Evolutionary conservation across 176 grass and related monocot genomes (phyloP).

Genomic region (Rhynchospora breviuscula): DNA sequence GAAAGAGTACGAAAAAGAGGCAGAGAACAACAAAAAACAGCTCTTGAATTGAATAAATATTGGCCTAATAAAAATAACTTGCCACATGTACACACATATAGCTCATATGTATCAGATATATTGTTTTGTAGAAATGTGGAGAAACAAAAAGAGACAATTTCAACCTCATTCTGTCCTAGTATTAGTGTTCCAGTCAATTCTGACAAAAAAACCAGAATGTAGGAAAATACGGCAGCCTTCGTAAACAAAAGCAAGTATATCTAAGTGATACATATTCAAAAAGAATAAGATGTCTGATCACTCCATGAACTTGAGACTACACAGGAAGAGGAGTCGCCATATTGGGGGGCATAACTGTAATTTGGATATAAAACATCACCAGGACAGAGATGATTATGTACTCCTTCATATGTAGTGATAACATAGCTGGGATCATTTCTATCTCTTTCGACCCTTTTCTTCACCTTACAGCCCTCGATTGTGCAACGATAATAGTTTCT

Average conservation of each 20-base stretch:
- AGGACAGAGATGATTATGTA: conserved; percentile 71
- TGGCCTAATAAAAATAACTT: too few species aligned
- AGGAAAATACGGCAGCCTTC: not conserved
- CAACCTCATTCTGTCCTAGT: not conserved
- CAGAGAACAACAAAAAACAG: too few species aligned
- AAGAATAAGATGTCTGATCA: not conserved
- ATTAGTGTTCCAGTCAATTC: not conserved
- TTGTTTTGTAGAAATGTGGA: not conserved
- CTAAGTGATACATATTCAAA: not conserved
- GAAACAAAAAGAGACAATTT: not conserved
- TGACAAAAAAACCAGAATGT: not conserved
- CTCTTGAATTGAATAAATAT: too few species aligned
- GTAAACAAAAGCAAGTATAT: not conserved
- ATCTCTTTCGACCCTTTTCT: conserved; percentile 89
- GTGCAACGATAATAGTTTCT: conserved; percentile 94
- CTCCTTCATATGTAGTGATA: conserved; percentile 84
- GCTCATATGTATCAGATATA: not conserved
- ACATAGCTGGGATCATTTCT: conserved; percentile 55
- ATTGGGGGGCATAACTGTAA: not conserved
- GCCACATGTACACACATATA: too few species aligned
- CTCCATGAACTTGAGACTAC: not conserved
- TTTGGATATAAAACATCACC: conserved; percentile 3
- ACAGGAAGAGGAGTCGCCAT: not conserved
- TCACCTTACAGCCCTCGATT: conserved; percentile 57
- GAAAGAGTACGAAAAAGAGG: too few species aligned